Evolutionary conservation across 1,139 yeast species (phyloP).

Genomic region (Ogataea hybrid): DNA sequence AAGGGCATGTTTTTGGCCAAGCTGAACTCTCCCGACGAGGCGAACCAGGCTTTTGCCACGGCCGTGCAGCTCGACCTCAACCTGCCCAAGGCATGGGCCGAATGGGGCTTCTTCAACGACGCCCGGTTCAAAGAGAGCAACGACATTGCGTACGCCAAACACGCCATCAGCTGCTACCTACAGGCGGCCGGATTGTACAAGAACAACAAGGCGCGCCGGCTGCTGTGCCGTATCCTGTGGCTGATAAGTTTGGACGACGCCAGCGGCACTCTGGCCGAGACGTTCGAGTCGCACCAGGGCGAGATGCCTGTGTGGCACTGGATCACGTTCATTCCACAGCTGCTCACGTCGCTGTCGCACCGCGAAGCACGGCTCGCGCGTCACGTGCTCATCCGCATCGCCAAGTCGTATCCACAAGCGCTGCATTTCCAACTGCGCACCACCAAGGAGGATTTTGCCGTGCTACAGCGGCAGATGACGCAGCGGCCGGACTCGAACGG

Average conservation of each 20-base stretch:
- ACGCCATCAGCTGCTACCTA: slow-evolving; percentile 92
- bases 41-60: slow-evolving; percentile 95
- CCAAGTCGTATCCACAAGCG: slow-evolving; percentile 96
- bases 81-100: slow-evolving; percentile 98
- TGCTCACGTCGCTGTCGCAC: slow-evolving; percentile 84
- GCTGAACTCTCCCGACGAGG: slow-evolving; percentile 86
- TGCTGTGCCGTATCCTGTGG: slow-evolving; percentile 91
- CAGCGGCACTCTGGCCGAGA: slow-evolving; percentile 76
- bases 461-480: slow-evolving; percentile 66
- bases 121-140: slow-evolving; percentile 78
- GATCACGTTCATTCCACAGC: slow-evolving; percentile 95
- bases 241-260: slow-evolving; percentile 87
- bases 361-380: slow-evolving; percentile 88
- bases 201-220: slow-evolving; percentile 84
- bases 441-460: slow-evolving; percentile 89
- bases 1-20: slow-evolving; percentile 98
- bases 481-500: slow-evolving; percentile 10
- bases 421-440: slow-evolving; percentile 94
- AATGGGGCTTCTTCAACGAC: slow-evolving; percentile 97
- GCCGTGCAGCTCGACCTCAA: slow-evolving; percentile 95
- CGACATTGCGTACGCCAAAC: slow-evolving; percentile 83
- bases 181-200: slow-evolving; percentile 98
- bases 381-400: slow-evolving; percentile 84
- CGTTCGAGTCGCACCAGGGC: slow-evolving; percentile 90
- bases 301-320: slow-evolving; percentile 99